A percentile compares a stretch with the other conserved stretches of the same genome.
phyloP scores from a whole-genome alignment of 1,139 yeast species.

The Kluyveromyces sp. region DNA sequence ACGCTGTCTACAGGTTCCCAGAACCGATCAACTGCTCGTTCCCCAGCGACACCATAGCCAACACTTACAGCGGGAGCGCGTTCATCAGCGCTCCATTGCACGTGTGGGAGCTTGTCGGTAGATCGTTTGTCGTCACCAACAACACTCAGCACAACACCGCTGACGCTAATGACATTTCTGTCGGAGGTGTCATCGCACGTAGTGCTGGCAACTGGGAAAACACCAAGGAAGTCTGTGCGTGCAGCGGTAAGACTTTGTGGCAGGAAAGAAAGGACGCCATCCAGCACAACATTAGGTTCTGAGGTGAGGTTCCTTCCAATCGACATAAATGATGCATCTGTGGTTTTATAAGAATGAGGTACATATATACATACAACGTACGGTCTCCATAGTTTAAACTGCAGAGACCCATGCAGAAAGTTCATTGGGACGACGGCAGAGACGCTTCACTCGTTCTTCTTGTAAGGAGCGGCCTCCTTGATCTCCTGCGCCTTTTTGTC shows the following conservation, averaged over 20 bases:
- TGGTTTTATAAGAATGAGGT: background rate
- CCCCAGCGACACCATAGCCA: slow-evolving; percentile 31
- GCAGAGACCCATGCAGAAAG: background rate
- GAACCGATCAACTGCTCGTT: slow-evolving; percentile 31
- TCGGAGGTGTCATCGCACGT: slow-evolving; percentile 88
- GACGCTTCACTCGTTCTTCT: slow-evolving; percentile 6
- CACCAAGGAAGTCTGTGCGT: slow-evolving; percentile 85
- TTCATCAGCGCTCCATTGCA: slow-evolving; percentile 53
- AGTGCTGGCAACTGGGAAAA: slow-evolving; percentile 98
- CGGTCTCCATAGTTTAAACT: background rate
- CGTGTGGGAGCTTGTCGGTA: slow-evolving; percentile 66
- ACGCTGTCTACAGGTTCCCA: slow-evolving; percentile 39
- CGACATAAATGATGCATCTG: background rate
- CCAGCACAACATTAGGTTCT: slow-evolving; percentile 17
- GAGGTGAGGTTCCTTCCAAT: background rate
- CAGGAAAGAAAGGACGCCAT: slow-evolving; percentile 77
- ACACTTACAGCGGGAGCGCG: slow-evolving; percentile 45
- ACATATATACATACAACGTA: background rate
- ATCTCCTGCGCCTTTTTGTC: slow-evolving; percentile 13
- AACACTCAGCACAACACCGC: slow-evolving; percentile 35
- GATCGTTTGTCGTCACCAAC: slow-evolving; percentile 61
- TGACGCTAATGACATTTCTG: slow-evolving; percentile 33
- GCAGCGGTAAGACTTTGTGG: slow-evolving; percentile 95
- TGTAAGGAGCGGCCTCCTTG: slow-evolving; percentile 13
- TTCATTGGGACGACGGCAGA: background rate